These are phyloP conservation scores for Aureobasidium sp. DNA, from an alignment of 2,329 filamentous ascomycete species.

Conservation along the genomic window DNA sequence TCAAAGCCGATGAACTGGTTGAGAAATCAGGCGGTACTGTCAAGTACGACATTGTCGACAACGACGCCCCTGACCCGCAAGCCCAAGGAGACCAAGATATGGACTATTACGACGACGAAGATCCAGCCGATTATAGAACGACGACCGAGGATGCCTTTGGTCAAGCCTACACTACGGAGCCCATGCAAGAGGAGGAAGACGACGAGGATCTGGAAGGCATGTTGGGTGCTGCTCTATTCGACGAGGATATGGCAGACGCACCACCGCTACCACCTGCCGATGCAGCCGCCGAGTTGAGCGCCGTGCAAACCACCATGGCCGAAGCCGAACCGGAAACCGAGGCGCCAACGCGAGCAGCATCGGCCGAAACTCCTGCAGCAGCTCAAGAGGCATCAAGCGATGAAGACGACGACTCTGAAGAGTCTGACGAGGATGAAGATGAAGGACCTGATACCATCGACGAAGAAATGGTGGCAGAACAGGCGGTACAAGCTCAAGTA, in stretches of 20 bases:
- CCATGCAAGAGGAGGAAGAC: slow-evolving; percentile 36
- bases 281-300: slow-evolving; percentile 31
- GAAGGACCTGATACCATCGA: slow-evolving; percentile 36
- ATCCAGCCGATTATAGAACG: slow-evolving; percentile 26
- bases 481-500: slow-evolving; percentile 39
- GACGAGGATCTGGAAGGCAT: slow-evolving; percentile 25
- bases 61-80: slow-evolving; percentile 30
- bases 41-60: slow-evolving; percentile 41
- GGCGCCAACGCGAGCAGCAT: slow-evolving; percentile 17
- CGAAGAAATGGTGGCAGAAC: slow-evolving; percentile 42
- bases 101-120: slow-evolving; percentile 27
- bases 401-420: slow-evolving; percentile 18
- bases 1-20: slow-evolving; percentile 54
- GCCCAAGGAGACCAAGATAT: slow-evolving; percentile 34
- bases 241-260: slow-evolving; percentile 26
- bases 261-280: slow-evolving; percentile 14
- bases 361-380: slow-evolving; percentile 21
- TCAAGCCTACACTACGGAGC: slow-evolving; percentile 23
- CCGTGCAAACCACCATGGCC: slow-evolving; percentile 23
- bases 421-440: slow-evolving; percentile 25
- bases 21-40: slow-evolving; percentile 46
- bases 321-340: slow-evolving; percentile 9
- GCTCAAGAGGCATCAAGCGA: slow-evolving; percentile 16
- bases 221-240: slow-evolving; percentile 21
- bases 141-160: slow-evolving; percentile 27